Conservation (phyloP, 345 rosid genomes). For the Brassica incana region DNA sequence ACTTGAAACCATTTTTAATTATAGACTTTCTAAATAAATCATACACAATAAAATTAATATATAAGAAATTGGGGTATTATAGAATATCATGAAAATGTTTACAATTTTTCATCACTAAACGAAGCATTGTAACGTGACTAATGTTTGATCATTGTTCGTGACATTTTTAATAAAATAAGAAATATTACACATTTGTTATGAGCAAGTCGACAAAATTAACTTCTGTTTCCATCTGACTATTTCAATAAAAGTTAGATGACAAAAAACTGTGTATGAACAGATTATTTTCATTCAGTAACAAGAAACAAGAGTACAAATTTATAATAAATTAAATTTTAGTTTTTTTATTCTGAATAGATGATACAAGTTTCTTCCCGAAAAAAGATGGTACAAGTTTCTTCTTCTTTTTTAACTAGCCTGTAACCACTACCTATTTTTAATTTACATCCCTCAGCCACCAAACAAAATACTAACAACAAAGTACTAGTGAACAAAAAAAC, state of each 20-base stretch:
- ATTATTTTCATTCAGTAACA: neutral
- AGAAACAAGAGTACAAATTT: slow-evolving; percentile 2
- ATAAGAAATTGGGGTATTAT: neutral
- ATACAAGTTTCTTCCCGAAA: no score
- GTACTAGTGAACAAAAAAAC: neutral
- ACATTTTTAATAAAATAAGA: neutral
- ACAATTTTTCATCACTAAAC: neutral
- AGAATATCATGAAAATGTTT: neutral
- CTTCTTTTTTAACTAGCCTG: slow-evolving; percentile 8
- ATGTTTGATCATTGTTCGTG: neutral
- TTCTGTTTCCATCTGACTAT: neutral
- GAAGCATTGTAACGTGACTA: neutral
- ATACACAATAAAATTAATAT: neutral
- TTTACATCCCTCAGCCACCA: slow-evolving; percentile 29
- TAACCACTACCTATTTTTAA: slow-evolving; percentile 13
- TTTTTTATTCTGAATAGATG: neutral
- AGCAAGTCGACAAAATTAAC: neutral
- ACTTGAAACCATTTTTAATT: neutral
- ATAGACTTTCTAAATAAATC: neutral
- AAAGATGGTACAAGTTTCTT: neutral
- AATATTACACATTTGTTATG: neutral
- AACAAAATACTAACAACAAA: slow-evolving; percentile 4
- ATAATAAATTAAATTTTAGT: neutral
- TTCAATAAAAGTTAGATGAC: neutral
- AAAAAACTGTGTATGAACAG: neutral